Evolutionary conservation across 441 rosid genomes (phyloP), one percentile per base, ranked within the genome.

Genomic region (Populus tomentosa): DNA sequence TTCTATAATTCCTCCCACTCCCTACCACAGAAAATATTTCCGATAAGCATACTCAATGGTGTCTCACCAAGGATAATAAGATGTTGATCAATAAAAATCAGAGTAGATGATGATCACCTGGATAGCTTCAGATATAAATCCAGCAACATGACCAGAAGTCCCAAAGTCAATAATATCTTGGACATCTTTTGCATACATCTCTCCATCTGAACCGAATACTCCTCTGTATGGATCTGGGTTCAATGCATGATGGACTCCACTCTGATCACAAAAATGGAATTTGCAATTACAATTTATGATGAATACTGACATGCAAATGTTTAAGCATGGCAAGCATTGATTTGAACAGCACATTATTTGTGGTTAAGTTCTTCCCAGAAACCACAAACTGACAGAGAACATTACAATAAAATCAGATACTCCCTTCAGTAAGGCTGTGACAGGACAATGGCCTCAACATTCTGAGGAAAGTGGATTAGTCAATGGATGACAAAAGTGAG

Each of bases 191-290:
- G 99, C 99, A 82, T 95, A 95, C 85, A 80, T 91, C 75, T 88
- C 91, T 28, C 97, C 99, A 79, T 92, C 97, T 6, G 98, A 89
- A 75, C 98, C 99, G 71, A 95, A 94, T 28, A 86, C 87, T 64
- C 98, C 98, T 83, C 99, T 87, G 70, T 96, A 96, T 5, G 99
- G 98, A 75, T 96, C 98, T 20, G 99, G 97, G 83, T 96, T 96
- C 80, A 90, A 10, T 64, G 98, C 92, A 79, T 96, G 99, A 81
- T 96, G 99, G 69, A 90, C 88, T 77, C 96, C 97, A 75, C 84
- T 92, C 97, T 95, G 91, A 77, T 63, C 72, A 24, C 26, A n/a
- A 69, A 77, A 75, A 72, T 74, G 75, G 65, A 42, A 67, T 40
- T 40, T 46, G 36, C 59, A 11, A 71, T 38, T 21, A 38, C 38